Base-by-base conservation (phyloP, 1,284 basidiomycete genomes). In the Pterula multifida region DNA sequence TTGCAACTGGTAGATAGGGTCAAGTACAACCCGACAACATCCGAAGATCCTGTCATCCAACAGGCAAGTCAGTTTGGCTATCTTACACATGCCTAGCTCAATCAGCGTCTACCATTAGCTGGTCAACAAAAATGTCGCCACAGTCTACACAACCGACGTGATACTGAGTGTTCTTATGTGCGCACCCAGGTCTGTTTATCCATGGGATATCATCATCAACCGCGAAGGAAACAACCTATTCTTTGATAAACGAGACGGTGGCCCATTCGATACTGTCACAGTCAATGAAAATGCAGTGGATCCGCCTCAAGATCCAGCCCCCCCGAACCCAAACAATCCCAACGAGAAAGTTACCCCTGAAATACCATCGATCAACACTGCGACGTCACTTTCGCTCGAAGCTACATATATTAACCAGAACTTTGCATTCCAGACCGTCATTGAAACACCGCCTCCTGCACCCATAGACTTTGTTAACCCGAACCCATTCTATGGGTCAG, bases 401-500 rank as follows among this genome's bases (percentile, higher is more conserved):
- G 96, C 96, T 11, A 98, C 95, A 26, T 98, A 96, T 68, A 91
- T 99, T 75, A 98, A 98, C 72, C 92, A 97, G 66, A 98, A 98
- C 72, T 99, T 98, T 63, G 85, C 88, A 25, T 96, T 95, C 75
- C 96, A 98, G 69, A 85, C 92, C 46, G 94, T 96, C 51, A 77
- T 81, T 55, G 90, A 95, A 65, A 76, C 67, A 39, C 59, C 72
- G 3, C 75, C 81, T 3, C 79, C 82, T 4, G 69, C 75, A 12
- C 66, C 81, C 12, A 72, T 86, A 46, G 80, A 90, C 53, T 80
- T 95, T 60, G 75, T 79, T 22, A 78, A 90, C 56, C 82, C 92
- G 1, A 98, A 98, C 69, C 96, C 90, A 24, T 98, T 99, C 78
- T 95, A 97, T 67, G 90, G 90, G 1, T 76, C 89, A 4, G 92